Percentiles rank a stretch among this genome's conserved stretches.
Evolutionary conservation across 1,139 yeast genomes (phyloP).

Genomic region (Yamadazyma aaseri): DNA sequence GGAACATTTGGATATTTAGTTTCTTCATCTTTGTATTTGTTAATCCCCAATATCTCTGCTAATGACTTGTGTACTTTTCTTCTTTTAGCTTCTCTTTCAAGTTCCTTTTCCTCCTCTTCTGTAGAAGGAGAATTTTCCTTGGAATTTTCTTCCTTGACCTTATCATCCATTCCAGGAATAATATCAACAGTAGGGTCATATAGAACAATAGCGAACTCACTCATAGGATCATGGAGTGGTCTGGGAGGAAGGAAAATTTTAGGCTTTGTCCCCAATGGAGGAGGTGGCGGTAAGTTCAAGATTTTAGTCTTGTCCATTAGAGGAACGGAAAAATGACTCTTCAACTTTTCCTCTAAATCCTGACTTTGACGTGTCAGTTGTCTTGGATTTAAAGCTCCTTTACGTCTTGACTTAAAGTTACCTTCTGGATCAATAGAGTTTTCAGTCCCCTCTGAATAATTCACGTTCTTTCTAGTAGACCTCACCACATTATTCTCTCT

Average conservation of each 20-base stretch:
- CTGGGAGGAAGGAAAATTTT: constrained; percentile 73
- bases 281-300: constrained; percentile 59
- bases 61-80: constrained; percentile 59
- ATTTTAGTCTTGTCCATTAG: constrained; percentile 33
- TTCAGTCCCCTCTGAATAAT: constrained; percentile 28
- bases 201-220: constrained; percentile 89
- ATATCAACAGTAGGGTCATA: constrained; percentile 92
- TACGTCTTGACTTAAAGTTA: constrained; percentile 19
- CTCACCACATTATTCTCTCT: constrained; percentile 19
- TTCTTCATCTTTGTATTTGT: constrained; percentile 49
- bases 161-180: constrained; percentile 37
- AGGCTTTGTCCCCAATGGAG: constrained; percentile 77
- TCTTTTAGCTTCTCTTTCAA: constrained; percentile 19
- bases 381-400: constrained; percentile 54
- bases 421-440: constrained; percentile 16
- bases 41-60: constrained; percentile 79
- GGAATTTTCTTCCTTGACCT: constrained; percentile 12
- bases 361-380: constrained; percentile 18
- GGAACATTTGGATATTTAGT: constrained; percentile 80
- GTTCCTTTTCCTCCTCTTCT: constrained; percentile 3
- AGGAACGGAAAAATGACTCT: constrained; percentile 51
- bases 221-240: constrained; percentile 90
- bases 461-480: constrained; percentile 27
- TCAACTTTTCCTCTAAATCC: constrained; percentile 34
- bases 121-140: constrained; percentile 23